Evolutionary conservation across 495 filamentous ascomycete species (phyloP).

Genomic region (Oidiodendron maius): DNA sequence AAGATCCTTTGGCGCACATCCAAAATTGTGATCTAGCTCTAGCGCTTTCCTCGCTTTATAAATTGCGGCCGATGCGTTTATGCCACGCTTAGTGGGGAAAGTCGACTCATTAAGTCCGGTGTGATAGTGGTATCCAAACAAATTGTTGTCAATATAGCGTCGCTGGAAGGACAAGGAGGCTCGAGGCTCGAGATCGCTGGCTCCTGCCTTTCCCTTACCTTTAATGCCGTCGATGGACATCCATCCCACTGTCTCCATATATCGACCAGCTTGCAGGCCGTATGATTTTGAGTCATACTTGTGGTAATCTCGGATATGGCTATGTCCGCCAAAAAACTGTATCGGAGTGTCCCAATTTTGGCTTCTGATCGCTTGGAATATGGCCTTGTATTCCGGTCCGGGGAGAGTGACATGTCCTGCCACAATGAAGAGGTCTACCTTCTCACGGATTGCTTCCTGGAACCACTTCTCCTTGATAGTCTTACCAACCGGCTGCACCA

Average conservation of each 20-base stretch:
- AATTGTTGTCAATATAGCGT: slow-evolving; percentile 92
- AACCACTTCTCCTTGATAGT: slow-evolving; percentile 87
- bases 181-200: slow-evolving; percentile 8
- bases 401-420: slow-evolving; percentile 80
- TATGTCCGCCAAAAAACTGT: slow-evolving; percentile 89
- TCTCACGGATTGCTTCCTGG: slow-evolving; percentile 73
- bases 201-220: slow-evolving; percentile 22
- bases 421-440: slow-evolving; percentile 84
- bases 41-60: slow-evolving; percentile 60
- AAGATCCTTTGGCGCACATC: slow-evolving; percentile 75
- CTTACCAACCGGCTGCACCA: slow-evolving; percentile 71
- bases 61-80: slow-evolving; percentile 68
- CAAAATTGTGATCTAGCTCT: slow-evolving; percentile 65
- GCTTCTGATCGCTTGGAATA: slow-evolving; percentile 75
- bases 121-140: slow-evolving; percentile 79
- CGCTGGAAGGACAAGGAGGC: slow-evolving; percentile 57
- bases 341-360: slow-evolving; percentile 76
- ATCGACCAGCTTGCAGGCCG: slow-evolving; percentile 84
- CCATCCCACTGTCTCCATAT: slow-evolving; percentile 97
- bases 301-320: slow-evolving; percentile 81
- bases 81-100: slow-evolving; percentile 76
- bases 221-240: slow-evolving; percentile 75
- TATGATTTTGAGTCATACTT: slow-evolving; percentile 76
- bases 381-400: slow-evolving; percentile 67
- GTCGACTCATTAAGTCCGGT: slow-evolving; percentile 59